phyloP scores from a whole-genome alignment of 1,284 basidiomycete species.

The Boletus smithii region DNA sequence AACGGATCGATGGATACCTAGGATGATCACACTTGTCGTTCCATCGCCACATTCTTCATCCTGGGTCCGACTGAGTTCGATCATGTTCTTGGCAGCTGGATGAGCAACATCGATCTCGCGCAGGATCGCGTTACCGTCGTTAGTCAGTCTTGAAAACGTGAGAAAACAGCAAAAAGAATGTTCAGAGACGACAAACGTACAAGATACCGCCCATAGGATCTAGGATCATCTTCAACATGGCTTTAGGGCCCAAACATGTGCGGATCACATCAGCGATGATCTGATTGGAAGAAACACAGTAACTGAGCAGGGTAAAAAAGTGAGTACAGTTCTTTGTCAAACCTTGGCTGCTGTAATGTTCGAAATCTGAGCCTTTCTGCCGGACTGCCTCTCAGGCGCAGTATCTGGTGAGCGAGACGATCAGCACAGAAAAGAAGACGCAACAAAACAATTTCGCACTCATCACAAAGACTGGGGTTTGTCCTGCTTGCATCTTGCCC shows the following conservation, averaged over 20 bases:
- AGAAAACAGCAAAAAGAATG: neutral
- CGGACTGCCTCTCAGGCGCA: constrained; percentile 89
- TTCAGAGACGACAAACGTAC: constrained; percentile 46
- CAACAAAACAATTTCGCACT: constrained; percentile 6
- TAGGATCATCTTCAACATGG: constrained; percentile 99
- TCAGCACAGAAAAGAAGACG: constrained; percentile 10
- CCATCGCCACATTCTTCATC: constrained; percentile 99
- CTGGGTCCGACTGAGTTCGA: constrained; percentile 94
- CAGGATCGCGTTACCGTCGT: constrained; percentile 96
- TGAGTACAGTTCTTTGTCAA: constrained; percentile 11
- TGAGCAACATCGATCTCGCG: constrained; percentile 98
- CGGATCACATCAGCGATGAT: constrained; percentile 99
- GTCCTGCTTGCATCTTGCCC: constrained; percentile 44
- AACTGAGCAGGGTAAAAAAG: neutral
- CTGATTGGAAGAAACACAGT: constrained; percentile 38
- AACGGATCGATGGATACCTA: constrained; percentile 51
- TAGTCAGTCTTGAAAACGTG: constrained; percentile 68
- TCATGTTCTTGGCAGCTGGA: constrained; percentile 99
- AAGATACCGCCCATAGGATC: constrained; percentile 97
- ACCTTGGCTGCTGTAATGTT: constrained; percentile 98
- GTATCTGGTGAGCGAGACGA: constrained; percentile 56
- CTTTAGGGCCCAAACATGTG: constrained; percentile 95
- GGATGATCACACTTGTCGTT: constrained; percentile 95
- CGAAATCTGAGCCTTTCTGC: constrained; percentile 93
- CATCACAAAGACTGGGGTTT: constrained; percentile 68